These are phyloP conservation scores for Eimeria necatrix DNA, from an alignment of 169 alveolate genomes.

Conservation along the genomic window DNA sequence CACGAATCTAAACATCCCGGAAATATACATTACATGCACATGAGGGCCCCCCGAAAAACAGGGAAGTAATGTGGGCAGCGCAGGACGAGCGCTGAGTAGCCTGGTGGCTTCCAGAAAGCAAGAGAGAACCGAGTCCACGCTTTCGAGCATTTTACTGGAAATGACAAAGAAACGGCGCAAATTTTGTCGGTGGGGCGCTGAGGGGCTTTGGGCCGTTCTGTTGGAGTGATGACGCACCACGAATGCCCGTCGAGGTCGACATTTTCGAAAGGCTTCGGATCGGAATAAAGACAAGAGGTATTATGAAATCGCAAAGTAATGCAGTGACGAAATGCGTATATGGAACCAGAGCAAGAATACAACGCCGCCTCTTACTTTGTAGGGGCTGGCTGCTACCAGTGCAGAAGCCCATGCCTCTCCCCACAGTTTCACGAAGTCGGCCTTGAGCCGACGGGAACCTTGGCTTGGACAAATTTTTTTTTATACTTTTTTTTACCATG, in stretches of 20 bases:
- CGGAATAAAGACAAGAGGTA: neutral
- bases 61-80: too few species aligned
- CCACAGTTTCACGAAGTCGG: neutral
- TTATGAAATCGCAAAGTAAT: neutral
- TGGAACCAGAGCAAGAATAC: neutral
- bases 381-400: conserved; percentile 42
- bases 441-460: neutral
- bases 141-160: too few species aligned
- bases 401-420: conserved; percentile 43
- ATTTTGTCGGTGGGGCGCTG: neutral
- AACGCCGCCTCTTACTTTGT: neutral
- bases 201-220: neutral
- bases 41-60: too few species aligned
- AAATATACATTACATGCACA: too few species aligned
- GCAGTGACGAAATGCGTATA: neutral
- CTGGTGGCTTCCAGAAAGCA: too few species aligned
- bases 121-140: too few species aligned
- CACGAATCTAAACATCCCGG: too few species aligned
- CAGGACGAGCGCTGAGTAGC: too few species aligned
- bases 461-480: too few species aligned
- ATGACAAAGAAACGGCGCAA: too few species aligned
- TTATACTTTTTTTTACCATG: too few species aligned
- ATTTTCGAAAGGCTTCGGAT: conserved; percentile 21
- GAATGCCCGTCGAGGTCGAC: conserved; percentile 71
- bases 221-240: conserved; percentile 1